Base-by-base conservation (phyloP, 2,329 filamentous ascomycete species). In the Aureobasidium sp. region DNA sequence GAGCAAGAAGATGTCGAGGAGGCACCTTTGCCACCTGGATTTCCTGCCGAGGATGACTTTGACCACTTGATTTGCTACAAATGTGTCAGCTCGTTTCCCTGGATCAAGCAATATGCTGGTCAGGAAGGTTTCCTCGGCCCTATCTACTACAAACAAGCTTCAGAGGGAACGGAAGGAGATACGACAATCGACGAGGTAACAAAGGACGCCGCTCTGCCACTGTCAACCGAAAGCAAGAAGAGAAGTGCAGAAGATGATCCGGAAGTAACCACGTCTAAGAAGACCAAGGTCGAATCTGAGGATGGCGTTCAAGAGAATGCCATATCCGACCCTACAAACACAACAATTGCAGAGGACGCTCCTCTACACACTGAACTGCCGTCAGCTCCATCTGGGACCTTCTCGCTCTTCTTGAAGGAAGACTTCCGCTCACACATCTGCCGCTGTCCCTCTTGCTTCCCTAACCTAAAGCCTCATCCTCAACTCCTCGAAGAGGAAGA, bases 401-500 rank as follows among this genome's bases (percentile, higher is more conserved):
- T 97, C 72, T 95, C 91, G 1, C 82, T 99, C 34, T 97, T 97
- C 76, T 81, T 95, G 69, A 85, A 84, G 62, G 81, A 87, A 59
- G 80, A 85, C 68, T 97, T 97, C 78, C 89, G 93, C 67, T 81
- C 88, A 44, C 79, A 87, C 63, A 78, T 99, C 68, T 99, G 94
- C 78, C 90, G 81, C 70, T 99, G 94, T 75, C 72, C 83, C 16
- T 76, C 81, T n/a, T 97, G 92, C 77, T 96, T 90, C 75, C 85
- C 85, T 1, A 77, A 83, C 13, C 82, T 97, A 1, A 78, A 84
- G 60, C 76, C 79, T 0, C 86, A 96, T 71, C 84, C 85, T 0
- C 89, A 96, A 70, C 87, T 99, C 11, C 85, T 96, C 10, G 92
- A 97, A 70, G 91, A 96, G 74, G 94, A 99, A 78, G 91, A 96